These are phyloP conservation scores for Eragrostis tef DNA, from an alignment of 202 grass and related monocot genomes.

Conservation along the genomic window DNA sequence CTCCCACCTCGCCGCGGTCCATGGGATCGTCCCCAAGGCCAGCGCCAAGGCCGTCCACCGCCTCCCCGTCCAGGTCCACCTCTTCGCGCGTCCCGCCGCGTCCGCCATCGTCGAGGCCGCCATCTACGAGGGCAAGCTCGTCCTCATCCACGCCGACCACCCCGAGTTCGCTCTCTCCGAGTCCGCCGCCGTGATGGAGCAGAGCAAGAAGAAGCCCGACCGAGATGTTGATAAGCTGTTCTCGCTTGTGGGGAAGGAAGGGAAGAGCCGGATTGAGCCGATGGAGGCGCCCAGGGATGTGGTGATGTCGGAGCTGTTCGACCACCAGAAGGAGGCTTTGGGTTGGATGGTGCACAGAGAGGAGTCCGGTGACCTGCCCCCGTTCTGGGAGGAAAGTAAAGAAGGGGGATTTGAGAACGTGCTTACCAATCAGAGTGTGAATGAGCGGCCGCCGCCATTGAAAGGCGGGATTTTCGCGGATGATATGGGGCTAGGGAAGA, in stretches of 20 bases:
- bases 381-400: slow-evolving; percentile 69
- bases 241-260: slow-evolving; percentile 53
- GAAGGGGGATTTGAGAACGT: slow-evolving; percentile 62
- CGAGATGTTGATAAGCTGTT: slow-evolving; percentile 78
- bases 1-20: slow-evolving; percentile 48
- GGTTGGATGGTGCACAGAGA: slow-evolving; percentile 79
- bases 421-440: slow-evolving; percentile 55
- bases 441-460: slow-evolving; percentile 57
- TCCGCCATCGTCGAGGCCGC: slow-evolving; percentile 41
- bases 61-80: slow-evolving; percentile 76
- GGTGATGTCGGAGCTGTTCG: slow-evolving; percentile 63
- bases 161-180: slow-evolving; percentile 73
- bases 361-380: slow-evolving; percentile 72
- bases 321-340: slow-evolving; percentile 78
- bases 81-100: slow-evolving; percentile 62
- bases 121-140: slow-evolving; percentile 46
- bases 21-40: slow-evolving; percentile 64
- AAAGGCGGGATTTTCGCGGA: slow-evolving; percentile 92
- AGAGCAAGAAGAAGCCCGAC: slow-evolving; percentile 42
- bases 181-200: slow-evolving; percentile 63
- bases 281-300: slow-evolving; percentile 75
- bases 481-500: slow-evolving; percentile 98
- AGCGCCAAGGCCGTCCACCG: slow-evolving; percentile 37
- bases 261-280: slow-evolving; percentile 33
- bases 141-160: slow-evolving; percentile 54